Conservation (phyloP, 345 rosid genomes). For the Eucalyptus albens region DNA sequence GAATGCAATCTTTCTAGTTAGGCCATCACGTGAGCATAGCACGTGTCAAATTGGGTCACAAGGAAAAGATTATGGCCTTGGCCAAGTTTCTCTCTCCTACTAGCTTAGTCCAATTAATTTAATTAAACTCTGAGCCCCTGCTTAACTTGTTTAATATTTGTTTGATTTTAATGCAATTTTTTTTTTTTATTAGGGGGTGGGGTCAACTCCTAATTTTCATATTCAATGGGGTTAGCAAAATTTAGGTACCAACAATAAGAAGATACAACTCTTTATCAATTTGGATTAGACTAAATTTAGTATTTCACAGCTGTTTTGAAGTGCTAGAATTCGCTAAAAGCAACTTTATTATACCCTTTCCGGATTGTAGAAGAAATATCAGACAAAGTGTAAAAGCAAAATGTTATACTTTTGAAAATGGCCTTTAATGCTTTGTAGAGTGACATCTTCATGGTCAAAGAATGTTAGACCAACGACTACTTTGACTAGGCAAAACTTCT, state of each 20-base stretch:
- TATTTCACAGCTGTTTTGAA: neutral
- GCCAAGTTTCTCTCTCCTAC: neutral
- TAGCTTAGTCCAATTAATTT: neutral
- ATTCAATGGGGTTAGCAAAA: neutral
- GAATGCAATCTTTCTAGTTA: neutral
- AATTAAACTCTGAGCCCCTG: neutral
- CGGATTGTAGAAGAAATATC: neutral
- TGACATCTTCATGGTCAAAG: neutral
- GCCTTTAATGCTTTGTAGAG: neutral
- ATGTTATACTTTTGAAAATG: neutral
- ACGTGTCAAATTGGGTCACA: neutral
- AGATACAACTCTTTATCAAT: neutral
- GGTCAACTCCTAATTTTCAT: neutral
- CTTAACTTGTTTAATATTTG: neutral
- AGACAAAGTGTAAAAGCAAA: neutral
- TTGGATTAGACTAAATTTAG: neutral
- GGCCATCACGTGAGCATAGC: neutral
- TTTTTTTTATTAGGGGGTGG: fast-evolving
- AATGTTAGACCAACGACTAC: neutral
- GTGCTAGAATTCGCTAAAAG: fast-evolving
- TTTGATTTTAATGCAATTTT: neutral
- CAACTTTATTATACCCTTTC: neutral
- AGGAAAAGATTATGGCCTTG: neutral
- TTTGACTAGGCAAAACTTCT: neutral
- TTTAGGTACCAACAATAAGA: neutral